Percentiles rank a stretch among this genome's conserved stretches.
These are phyloP conservation scores for Candida nitratophila DNA, from an alignment of 805 yeast species.

Conservation along the genomic window DNA sequence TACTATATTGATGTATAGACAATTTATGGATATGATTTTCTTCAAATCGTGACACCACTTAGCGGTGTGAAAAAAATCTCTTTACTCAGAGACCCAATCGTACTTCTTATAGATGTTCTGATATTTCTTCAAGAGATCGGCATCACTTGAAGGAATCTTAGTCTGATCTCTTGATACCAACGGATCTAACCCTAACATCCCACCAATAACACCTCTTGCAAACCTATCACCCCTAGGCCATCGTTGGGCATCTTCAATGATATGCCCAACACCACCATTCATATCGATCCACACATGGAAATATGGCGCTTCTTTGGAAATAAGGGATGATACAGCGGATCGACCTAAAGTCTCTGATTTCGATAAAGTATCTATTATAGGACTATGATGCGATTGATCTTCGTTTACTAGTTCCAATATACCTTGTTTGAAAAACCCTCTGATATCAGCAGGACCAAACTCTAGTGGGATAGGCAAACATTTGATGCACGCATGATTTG, in stretches of 20 bases:
- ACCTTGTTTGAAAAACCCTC: conserved; percentile 36
- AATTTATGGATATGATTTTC: no score
- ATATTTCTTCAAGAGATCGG: conserved; percentile 7
- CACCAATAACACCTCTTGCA: conserved; percentile 40
- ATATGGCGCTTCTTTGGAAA: conserved; percentile 42
- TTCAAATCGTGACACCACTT: no score
- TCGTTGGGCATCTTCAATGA: conserved; percentile 30
- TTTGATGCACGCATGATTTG: conserved; percentile 32
- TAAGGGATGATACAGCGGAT: conserved; percentile 23
- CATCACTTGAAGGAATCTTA: conserved; percentile 12
- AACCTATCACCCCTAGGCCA: conserved; percentile 45
- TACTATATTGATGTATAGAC: no score
- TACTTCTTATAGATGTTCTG: conserved; percentile 7
- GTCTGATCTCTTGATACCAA: conserved; percentile 27
- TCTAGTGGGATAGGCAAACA: conserved; percentile 37
- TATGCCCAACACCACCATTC: conserved; percentile 45
- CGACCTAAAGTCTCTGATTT: conserved; percentile 14
- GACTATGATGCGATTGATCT: conserved; percentile 29
- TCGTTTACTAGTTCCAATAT: conserved; percentile 29
- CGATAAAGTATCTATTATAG: conserved; percentile 31
- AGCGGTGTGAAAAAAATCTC: no score
- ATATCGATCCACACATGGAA: conserved; percentile 43
- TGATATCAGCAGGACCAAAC: conserved; percentile 20
- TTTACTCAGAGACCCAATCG: conserved; percentile 5
- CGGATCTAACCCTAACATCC: conserved; percentile 32